Conservation (phyloP, 192 early-diverging fungal genomes). For the Coemansia sp. region DNA sequence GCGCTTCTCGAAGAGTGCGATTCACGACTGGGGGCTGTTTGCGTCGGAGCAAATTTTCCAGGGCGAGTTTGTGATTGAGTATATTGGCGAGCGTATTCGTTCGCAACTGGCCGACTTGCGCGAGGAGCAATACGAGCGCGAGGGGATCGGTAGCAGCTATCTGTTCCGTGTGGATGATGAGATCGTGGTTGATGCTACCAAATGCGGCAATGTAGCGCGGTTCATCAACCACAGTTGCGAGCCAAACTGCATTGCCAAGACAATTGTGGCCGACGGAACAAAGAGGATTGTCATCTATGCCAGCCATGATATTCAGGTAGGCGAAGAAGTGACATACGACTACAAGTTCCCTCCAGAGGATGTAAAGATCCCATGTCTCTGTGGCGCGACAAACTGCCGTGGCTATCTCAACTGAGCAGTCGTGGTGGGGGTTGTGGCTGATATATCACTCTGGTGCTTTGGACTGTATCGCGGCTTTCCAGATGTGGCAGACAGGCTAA, state of each 20-base stretch:
- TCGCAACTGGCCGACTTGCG: constrained; percentile 93
- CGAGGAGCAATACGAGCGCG: constrained; percentile 91
- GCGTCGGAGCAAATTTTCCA: constrained; percentile 91
- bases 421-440: constrained; percentile 10
- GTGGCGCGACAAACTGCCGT: constrained; percentile 82
- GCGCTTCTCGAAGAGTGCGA: constrained; percentile 88
- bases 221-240: constrained; percentile 99
- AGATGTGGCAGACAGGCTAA: neutral
- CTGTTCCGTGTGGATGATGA: constrained; percentile 96
- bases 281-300: constrained; percentile 99
- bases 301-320: constrained; percentile 87
- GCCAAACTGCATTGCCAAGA: constrained; percentile 98
- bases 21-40: constrained; percentile 99
- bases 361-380: constrained; percentile 95
- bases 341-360: constrained; percentile 77
- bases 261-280: constrained; percentile 87
- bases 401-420: constrained; percentile 70
- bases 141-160: constrained; percentile 93
- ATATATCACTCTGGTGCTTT: neutral
- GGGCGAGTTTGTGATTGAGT: constrained; percentile 97
- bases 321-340: constrained; percentile 99
- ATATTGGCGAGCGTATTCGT: constrained; percentile 95
- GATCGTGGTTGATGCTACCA: constrained; percentile 96
- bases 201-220: constrained; percentile 94
- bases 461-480: neutral